Conservation (phyloP, 495 filamentous ascomycete genomes). For the Halenospora varia region DNA sequence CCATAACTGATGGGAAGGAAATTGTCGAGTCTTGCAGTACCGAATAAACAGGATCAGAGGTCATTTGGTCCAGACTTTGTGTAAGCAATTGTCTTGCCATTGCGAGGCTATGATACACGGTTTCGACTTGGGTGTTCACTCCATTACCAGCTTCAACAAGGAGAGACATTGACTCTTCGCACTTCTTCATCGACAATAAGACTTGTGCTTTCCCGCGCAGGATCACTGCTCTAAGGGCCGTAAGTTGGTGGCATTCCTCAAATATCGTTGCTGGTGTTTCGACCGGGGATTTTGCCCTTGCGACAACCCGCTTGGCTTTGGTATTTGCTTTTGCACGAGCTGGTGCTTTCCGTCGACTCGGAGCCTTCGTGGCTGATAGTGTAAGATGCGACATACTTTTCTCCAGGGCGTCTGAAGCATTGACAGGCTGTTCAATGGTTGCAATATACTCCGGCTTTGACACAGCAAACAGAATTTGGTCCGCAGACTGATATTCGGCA, state of each 20-base stretch:
- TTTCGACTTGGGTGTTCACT: conserved; percentile 36
- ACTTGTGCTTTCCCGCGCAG: conserved; percentile 60
- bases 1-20: conserved; percentile 64
- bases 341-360: conserved; percentile 23
- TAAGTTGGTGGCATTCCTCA: conserved; percentile 52
- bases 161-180: conserved; percentile 43
- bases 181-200: conserved; percentile 51
- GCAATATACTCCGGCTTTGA: conserved; percentile 14
- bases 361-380: conserved; percentile 16
- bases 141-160: conserved; percentile 44
- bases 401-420: conserved; percentile 28
- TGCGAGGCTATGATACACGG: conserved; percentile 46
- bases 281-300: conserved; percentile 23
- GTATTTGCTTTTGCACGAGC: conserved; percentile 17
- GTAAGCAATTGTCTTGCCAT: conserved; percentile 54
- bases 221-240: conserved; percentile 56
- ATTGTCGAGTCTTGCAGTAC: conserved; percentile 89
- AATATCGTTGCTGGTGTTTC: conserved; percentile 23
- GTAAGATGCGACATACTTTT: conserved; percentile 43
- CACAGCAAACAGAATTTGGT: conserved; percentile 18
- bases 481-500: conserved; percentile 16
- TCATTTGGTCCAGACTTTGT: conserved; percentile 63
- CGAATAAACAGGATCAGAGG: conserved; percentile 78
- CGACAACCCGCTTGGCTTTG: conserved; percentile 16
- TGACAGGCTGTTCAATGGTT: conserved; percentile 4